phyloP scores from a whole-genome alignment of 2,329 filamentous ascomycete genomes.

The Trichophyton benhamiae region DNA sequence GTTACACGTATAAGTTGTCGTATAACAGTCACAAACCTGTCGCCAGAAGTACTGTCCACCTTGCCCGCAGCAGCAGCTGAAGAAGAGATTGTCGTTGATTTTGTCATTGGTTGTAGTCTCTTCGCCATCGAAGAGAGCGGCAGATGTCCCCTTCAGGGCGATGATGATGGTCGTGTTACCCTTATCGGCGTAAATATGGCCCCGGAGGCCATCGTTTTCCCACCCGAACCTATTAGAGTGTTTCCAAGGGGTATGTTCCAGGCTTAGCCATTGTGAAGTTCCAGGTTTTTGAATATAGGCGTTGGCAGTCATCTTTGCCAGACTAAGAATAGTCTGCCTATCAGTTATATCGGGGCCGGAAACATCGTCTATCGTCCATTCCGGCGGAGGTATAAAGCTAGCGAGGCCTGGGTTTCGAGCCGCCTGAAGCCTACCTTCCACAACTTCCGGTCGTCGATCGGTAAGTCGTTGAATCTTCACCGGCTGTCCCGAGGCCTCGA shows the following conservation, averaged over 20 bases:
- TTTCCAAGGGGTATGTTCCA: slow-evolving; percentile 62
- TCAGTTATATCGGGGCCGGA: slow-evolving; percentile 71
- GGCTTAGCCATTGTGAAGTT: slow-evolving; percentile 69
- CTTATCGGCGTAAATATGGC: slow-evolving; percentile 83
- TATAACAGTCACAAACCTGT: slow-evolving; percentile 86
- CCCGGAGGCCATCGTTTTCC: slow-evolving; percentile 76
- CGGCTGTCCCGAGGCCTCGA: slow-evolving; percentile 52
- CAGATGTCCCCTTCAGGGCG: slow-evolving; percentile 79
- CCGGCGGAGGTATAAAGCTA: slow-evolving; percentile 55
- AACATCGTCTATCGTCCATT: slow-evolving; percentile 74
- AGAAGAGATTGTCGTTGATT: slow-evolving; percentile 93
- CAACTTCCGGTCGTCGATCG: slow-evolving; percentile 61
- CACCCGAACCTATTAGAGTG: slow-evolving; percentile 83
- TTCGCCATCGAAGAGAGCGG: slow-evolving; percentile 89
- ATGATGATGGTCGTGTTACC: slow-evolving; percentile 79
- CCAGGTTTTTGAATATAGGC: slow-evolving; percentile 68
- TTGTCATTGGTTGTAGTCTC: slow-evolving; percentile 97
- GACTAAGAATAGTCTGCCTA: slow-evolving; percentile 67
- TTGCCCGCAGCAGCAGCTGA: slow-evolving; percentile 94
- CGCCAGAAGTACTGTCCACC: slow-evolving; percentile 83
- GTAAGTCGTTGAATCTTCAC: slow-evolving; percentile 66
- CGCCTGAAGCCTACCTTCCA: slow-evolving; percentile 66
- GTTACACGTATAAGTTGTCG: slow-evolving; percentile 78
- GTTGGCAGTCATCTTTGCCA: slow-evolving; percentile 80
- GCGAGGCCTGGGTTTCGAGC: slow-evolving; percentile 57